Evolutionary conservation across 139 green algal species (phyloP), one percentile per base, ranked within the genome.

Genomic region (Chlamydomonas asymmetrica): DNA sequence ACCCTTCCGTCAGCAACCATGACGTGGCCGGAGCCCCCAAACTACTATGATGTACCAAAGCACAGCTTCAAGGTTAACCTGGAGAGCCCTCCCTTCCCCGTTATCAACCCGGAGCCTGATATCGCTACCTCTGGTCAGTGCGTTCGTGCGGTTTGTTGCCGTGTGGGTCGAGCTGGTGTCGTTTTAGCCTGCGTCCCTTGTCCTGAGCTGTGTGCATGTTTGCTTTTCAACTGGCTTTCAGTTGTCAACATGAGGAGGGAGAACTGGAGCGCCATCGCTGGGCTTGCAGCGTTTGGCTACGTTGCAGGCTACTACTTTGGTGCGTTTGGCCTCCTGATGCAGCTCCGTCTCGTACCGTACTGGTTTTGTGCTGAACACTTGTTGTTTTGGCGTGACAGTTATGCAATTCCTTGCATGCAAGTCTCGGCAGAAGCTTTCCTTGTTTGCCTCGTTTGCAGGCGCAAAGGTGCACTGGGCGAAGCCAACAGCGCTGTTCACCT

Each of bases 21-120:
- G 74, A 54, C 60, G 32, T 87, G 81, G 81, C 81, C 81, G 0
- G 72, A 81, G 52, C 75, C 76, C 27, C 81, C 81, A 3, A 82
- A 83, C 64, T 87, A 87, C 66, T 83, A 81, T 70, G 76, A 87
- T 7, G 43, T 45, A 4, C 76, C 81, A 13, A 74, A 80, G 52
- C 54, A 78, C 52, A 52, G 61, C 31, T 81, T 76, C 67, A 83
- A 83, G 76, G 81, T 87, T 34, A 81, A 76, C 6, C 49, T 87
- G 34, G 66, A 87, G 73, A 74, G 64, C 39, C 81, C 81, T 13
- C 3, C 34, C 9, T 81, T 67, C 67, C 81, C 81, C 5, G 79
- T 87, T 25, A 72, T 87, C 25, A 76, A 79, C 63, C 75, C 71
- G 10, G 81, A 87, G 34, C 81, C 81, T 29, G 71, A 35, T 43